Evolutionary conservation across 2,329 filamentous ascomycete genomes (phyloP), one percentile per base, ranked within the genome.

Genomic region (Blumeria graminis): DNA sequence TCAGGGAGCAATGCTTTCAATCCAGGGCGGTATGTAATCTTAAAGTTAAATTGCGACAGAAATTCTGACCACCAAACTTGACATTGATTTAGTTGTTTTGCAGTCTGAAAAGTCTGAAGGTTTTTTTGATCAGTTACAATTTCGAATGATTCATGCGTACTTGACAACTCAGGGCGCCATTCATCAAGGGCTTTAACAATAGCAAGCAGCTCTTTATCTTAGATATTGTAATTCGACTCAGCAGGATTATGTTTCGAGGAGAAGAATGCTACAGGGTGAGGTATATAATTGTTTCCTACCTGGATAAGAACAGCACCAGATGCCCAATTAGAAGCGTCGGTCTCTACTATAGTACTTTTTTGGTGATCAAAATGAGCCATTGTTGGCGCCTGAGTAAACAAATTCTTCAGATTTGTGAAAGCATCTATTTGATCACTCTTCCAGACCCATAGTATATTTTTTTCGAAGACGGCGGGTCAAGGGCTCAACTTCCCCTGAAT

Each of bases 121-220:
- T 66, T 66, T 33, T 64, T 61, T 33, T 67, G 58, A 58, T 65
- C 60, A 1, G 39, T 62, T 1, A 62, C 32, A 5, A 66, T 57
- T 3, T 56, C 13, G 28, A 65, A 51, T 16, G 3, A 9, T 11
- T 57, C n/a, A 34, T 54, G 32, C 0, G 50, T 28, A n/a, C 58
- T 56, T 56, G 60, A 51, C 3, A 65, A 56, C n/a, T 66, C 56
- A 10, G 33, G 28, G 48, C 60, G 35, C 61, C 58, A 67, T 55
- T 64, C 57, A 43, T 62, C 46, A n/a, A 64, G 60, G 1, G 39
- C n/a, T 14, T 55, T n/a, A 13, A 69, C 56, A 35, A 70, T 66
- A 1, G 66, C 65, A 3, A 69, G 48, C 0, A 70, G 60, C 60
- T 69, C 66, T 55, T 69, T 68, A 55, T 69, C 58, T 53, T 69